Evolutionary conservation across 2,329 filamentous ascomycete genomes (phyloP), one percentile per base, ranked within the genome.

Genomic region (Proliferodiscus dingleyae): DNA sequence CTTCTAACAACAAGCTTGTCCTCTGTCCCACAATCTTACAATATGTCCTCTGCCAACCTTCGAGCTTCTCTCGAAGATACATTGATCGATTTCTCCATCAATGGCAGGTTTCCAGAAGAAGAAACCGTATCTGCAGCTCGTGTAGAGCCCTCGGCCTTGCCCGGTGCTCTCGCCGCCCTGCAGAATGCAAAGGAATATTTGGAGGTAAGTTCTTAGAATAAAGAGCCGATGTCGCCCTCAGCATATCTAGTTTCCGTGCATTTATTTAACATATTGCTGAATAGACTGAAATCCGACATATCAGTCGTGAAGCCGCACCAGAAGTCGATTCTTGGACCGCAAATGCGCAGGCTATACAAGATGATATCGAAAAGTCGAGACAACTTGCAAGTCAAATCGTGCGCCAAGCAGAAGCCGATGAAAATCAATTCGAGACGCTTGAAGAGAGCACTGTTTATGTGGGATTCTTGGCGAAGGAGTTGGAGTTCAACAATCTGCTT

Each of bases 301-400:
- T 93, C 51, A 94, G 90, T 66, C 78, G 81, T 61, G 81, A 89
- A 54, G 85, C 82, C 15, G 85, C 83, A 46, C 78, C 83, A 30
- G 85, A 94, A 59, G 85, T 95, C 41, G 85, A 89, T 61, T 78
- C 83, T 41, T 97, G 91, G 91, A 87, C 94, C 46, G 70, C 75
- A 41, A 88, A 93, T 64, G 89, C 90, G 38, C 88, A 88, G 66
- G 80, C 83, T 42, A 77, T 96, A 6, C 88, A 95, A 64, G 78
- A 83, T 51, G 91, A 96, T 61, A 91, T 96, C 54, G 80, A 87
- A 58, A 78, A 80, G 37, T 91, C 89, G 19, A 84, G 88, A 59
- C 76, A 79, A 13, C 82, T 89, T 28, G 89, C 91, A 18, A 83
- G 83, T 59, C 82, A 89, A 47, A 94, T 97, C 47, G 78, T 91